These are phyloP conservation scores for Galerina marginata DNA, from an alignment of 768 basidiomycete genomes.

Conservation along the genomic window DNA sequence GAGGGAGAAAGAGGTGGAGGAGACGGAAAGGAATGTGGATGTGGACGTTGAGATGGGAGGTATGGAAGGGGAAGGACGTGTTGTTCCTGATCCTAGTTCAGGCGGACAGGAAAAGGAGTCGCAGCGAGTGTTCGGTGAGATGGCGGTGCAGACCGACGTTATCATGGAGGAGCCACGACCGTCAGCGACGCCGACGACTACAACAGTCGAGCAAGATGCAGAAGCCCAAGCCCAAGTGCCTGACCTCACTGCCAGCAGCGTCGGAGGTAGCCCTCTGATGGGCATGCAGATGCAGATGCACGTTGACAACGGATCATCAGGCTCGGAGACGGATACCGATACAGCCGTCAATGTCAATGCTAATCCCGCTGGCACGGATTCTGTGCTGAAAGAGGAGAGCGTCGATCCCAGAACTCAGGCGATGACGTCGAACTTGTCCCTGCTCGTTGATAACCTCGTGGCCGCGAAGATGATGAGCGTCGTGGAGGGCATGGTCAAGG, in stretches of 20 bases:
- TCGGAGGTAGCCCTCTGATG: not conserved
- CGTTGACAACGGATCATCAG: not conserved
- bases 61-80: not conserved
- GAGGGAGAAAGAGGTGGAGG: not conserved
- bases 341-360: constrained; percentile 9
- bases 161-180: not conserved
- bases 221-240: too few relatives aligned
- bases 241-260: too few relatives aligned
- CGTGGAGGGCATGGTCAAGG: constrained; percentile 21
- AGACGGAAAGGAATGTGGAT: not conserved
- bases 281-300: constrained; percentile 8
- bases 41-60: constrained; percentile 10
- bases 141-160: constrained; percentile 9
- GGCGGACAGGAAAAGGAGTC: not conserved
- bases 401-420: constrained; percentile 8
- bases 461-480: constrained; percentile 26
- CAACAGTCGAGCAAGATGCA: too few relatives aligned
- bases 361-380: not conserved
- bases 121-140: constrained; percentile 7
- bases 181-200: not conserved
- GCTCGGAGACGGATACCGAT: constrained; percentile 23
- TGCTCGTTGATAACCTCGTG: constrained; percentile 28
- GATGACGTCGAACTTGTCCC: constrained; percentile 20
- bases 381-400: not conserved
- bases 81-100: not conserved